Evolutionary conservation across 805 yeast species (phyloP), one percentile per base, ranked within the genome.

Genomic region (Cyberlindnera mississippiensis): DNA sequence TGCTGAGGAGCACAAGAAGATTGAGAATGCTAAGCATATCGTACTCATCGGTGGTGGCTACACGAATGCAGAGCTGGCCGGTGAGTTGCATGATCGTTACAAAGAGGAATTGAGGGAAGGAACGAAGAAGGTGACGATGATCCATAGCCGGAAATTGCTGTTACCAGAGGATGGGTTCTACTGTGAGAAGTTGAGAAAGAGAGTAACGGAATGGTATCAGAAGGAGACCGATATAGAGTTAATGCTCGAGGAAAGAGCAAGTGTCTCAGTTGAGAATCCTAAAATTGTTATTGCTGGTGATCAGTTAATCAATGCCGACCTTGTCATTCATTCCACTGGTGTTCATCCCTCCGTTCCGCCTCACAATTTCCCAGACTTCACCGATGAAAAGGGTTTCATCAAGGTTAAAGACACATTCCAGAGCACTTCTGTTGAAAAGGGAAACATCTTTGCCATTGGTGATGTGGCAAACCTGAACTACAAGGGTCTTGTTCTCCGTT

Each of bases 401-500:
- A 41, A 38, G 8, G 50, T 59, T 12, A 29, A 50, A 10, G 50
- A 50, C 6, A 53, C 56, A 1, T 57, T 60, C 36, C 58, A 53
- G 39, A 48, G 53, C 2, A 31, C 24, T 13, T 53, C 46, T 3
- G 37, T 40, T 14, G 13, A 48, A 1, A 42, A 28, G 31, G 56
- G 57, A n/a, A 49, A 52, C 27, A 48, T 63, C 4, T 64, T 63
- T 42, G 62, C 67, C 2, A 51, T 63, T 38, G 69, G 68, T 12
- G 68, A 65, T 46, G 57, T 57, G n/a, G 41, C 48, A 12, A 50
- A 53, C 41, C 52, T 48, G 41, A 42, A 43, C 3, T 47, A 45
- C 33, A 62, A 60, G 31, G 55, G 63, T 10, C 16, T 62, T 0
- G 5, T 33, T 3, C 41, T 34, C 10, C 35, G 38, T 24, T 40